Evolutionary conservation across 352 stramenopile genomes (phyloP).

Genomic region (Pythium brachiatum): DNA sequence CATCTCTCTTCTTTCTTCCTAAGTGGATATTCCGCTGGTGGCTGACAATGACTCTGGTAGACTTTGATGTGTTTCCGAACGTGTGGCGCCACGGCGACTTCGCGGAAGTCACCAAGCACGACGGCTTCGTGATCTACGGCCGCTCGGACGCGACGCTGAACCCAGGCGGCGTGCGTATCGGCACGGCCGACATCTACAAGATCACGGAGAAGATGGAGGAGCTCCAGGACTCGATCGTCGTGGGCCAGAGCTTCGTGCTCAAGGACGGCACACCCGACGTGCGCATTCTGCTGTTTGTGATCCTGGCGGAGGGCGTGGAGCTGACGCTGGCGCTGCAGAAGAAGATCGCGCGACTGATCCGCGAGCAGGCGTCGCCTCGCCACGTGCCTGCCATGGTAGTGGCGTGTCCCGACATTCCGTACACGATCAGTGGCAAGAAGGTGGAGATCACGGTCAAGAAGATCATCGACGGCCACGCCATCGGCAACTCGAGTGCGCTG

Average conservation of each 20-base stretch:
- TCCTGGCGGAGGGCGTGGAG: conserved; percentile 41
- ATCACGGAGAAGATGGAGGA: conserved; percentile 68
- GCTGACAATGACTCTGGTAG: conserved; percentile 33
- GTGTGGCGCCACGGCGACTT: conserved; percentile 87
- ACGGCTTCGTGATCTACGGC: conserved; percentile 73
- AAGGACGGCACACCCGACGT: conserved; percentile 68
- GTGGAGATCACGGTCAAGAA: conserved; percentile 81
- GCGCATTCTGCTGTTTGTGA: conserved; percentile 73
- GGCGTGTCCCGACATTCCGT: conserved; percentile 65
- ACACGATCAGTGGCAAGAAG: conserved; percentile 81
- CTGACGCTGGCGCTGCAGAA: conserved; percentile 50
- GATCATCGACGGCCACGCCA: conserved; percentile 55
- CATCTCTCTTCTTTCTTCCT: conserved; percentile 26
- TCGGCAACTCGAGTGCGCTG: conserved; percentile 65
- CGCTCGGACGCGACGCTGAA: conserved; percentile 79
- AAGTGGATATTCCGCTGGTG: too few species aligned
- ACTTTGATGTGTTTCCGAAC: conserved; percentile 76
- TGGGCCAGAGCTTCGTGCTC: conserved; percentile 62
- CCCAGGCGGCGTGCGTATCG: conserved; percentile 72
- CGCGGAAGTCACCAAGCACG: conserved; percentile 56
- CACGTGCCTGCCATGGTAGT: conserved; percentile 67
- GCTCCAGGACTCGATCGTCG: conserved; percentile 62
- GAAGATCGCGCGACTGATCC: conserved; percentile 50
- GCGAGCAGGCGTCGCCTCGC: conserved; percentile 57
- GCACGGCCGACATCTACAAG: conserved; percentile 80